Evolutionary conservation across 139 green algal genomes (phyloP), one percentile per base, ranked within the genome.

Genomic region (Chlorella sp.): DNA sequence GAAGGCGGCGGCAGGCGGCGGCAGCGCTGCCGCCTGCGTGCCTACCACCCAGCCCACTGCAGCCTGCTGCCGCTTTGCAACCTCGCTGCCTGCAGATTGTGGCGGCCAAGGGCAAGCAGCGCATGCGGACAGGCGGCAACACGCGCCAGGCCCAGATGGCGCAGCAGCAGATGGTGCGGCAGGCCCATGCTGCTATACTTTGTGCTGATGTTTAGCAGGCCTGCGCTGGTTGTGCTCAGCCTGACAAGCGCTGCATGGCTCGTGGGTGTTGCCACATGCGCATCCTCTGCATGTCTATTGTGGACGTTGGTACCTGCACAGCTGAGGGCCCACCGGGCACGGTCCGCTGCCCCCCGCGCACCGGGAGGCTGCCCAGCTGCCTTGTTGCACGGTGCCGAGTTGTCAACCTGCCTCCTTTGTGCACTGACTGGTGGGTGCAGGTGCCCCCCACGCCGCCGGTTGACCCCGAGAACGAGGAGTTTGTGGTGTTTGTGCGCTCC

Each of bases 391-490:
- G 6, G 44, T 9, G 6, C 44, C 23, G 0, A 11, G 23, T 12
- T 15, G 21, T 5, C 23, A 3, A 1, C 36, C 36, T 34, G 2
- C 15, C 13, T 39, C 28, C 13, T 1, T 7, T 60, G 26, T 63
- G 41, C 32, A 21, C 65, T 39, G n/a, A 25, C 7, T 3, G 23
- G 30, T 26, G 73, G 3, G 16, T 64, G 65, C 74, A 80, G 82
- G 34, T 36, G 36, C 87, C 91, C 0, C 91, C 91, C 11, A 85
- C 82, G 0, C 93, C 93, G 21, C 91, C 91, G 28, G 91, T 96
- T 28, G 94, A 96, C 81, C 92, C 92, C 12, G 91, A 95, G 36
- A 96, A 96, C 78, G 90, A 76, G 28, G 93, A 96, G 91, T 95
- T 96, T 86, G 93, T 95, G 15, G 82, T 96, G 67, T 96, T 96